phyloP scores from a whole-genome alignment of 2,329 filamentous ascomycete species.

The Alternaria panax region DNA sequence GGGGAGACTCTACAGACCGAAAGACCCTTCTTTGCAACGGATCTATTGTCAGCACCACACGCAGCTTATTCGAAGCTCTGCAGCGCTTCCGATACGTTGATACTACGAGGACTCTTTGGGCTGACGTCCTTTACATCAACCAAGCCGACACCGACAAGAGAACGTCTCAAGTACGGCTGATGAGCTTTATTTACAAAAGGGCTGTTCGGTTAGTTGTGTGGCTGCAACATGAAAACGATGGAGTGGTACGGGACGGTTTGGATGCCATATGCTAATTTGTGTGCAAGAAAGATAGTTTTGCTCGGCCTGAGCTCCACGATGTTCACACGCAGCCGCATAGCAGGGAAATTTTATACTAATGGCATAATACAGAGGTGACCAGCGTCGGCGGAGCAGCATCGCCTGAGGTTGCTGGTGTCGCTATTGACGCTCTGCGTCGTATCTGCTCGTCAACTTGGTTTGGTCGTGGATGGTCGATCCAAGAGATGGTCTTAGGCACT shows the following conservation, averaged over 20 bases:
- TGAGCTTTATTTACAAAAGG: constrained; percentile 16
- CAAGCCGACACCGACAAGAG: constrained; percentile 41
- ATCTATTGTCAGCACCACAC: background rate
- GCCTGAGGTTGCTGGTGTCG: background rate
- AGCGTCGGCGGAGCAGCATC: background rate
- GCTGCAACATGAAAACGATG: background rate
- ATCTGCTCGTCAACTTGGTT: background rate
- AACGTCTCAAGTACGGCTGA: constrained; percentile 42
- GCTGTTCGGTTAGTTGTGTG: constrained; percentile 2
- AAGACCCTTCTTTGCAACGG: background rate
- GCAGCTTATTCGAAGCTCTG: constrained; percentile 10
- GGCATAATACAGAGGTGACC: background rate
- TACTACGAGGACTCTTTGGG: constrained; percentile 25
- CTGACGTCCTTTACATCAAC: constrained; percentile 43
- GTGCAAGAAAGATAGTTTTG: background rate
- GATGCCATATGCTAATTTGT: background rate
- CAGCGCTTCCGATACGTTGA: background rate
- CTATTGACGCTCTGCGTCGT: background rate
- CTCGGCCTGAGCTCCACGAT: too few relatives aligned
- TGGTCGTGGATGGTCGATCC: background rate
- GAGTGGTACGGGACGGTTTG: background rate
- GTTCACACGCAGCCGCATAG: too few relatives aligned
- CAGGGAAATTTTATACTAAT: background rate
- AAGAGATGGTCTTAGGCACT: background rate
- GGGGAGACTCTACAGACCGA: constrained; percentile 6